These are phyloP conservation scores for Excoecaria cochinchinensis DNA, from an alignment of 345 rosid species.

Conservation along the genomic window DNA sequence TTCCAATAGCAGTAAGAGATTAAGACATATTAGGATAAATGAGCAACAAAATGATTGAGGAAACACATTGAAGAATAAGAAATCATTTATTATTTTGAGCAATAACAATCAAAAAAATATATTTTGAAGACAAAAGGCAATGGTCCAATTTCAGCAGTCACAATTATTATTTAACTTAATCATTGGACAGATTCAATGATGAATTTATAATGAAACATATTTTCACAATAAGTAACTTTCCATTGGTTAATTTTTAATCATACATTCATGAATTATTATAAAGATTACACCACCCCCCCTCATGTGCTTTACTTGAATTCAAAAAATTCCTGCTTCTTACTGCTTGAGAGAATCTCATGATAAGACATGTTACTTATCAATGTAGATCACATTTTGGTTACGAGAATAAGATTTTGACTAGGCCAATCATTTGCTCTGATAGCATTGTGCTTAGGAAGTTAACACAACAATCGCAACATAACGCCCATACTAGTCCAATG, in stretches of 20 bases:
- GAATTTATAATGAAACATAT: not conserved
- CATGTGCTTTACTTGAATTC: not conserved
- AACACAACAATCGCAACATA: not conserved
- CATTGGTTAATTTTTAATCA: not conserved
- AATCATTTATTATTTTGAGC: not conserved
- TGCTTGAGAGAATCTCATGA: not conserved
- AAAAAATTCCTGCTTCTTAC: not conserved
- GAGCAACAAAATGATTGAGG: not conserved
- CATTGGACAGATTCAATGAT: not conserved
- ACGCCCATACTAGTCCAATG: not conserved
- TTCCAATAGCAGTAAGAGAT: not conserved
- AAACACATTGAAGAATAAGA: not conserved
- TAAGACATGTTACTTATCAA: not conserved
- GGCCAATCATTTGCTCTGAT: not conserved
- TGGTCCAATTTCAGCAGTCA: not conserved
- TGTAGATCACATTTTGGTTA: not conserved
- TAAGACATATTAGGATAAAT: not conserved
- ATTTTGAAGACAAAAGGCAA: not conserved
- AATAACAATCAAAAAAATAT: not conserved
- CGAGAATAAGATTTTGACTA: not conserved
- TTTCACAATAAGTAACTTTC: not conserved
- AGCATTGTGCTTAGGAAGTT: not conserved
- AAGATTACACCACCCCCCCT: not conserved
- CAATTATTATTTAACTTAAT: not conserved
- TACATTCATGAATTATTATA: not conserved